These are phyloP conservation scores for Stereum hirsutum DNA, from an alignment of 1,284 basidiomycete genomes.

Conservation along the genomic window DNA sequence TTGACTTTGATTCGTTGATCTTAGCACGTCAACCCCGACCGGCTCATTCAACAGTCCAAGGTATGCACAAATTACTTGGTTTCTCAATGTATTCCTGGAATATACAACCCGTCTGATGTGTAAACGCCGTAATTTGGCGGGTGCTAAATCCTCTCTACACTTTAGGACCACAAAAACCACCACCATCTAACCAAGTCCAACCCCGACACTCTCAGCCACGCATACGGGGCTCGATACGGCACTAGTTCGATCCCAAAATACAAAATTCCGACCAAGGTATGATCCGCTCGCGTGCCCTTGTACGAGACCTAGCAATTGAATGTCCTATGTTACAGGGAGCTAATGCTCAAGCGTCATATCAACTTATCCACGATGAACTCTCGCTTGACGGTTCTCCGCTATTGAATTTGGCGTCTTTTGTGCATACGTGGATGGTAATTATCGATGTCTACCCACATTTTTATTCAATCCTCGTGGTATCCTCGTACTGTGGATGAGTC, in stretches of 20 bases:
- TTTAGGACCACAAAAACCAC: no score
- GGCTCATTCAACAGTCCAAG: conserved; percentile 45
- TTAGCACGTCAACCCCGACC: conserved; percentile 54
- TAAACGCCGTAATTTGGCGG: no score
- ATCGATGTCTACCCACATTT: no score
- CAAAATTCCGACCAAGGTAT: conserved; percentile 47
- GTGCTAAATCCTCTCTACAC: no score
- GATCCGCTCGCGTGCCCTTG: background rate
- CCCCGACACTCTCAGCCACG: conserved; percentile 25
- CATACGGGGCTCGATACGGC: conserved; percentile 60
- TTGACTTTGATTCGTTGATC: background rate
- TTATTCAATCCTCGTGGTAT: no score
- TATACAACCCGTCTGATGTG: conserved; percentile 32
- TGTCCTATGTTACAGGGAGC: conserved; percentile 32
- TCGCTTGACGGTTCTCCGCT: conserved; percentile 70
- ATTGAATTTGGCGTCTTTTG: conserved; percentile 79
- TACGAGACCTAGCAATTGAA: background rate
- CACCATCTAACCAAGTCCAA: conserved; percentile 27
- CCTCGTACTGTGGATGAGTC: no score
- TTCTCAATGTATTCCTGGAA: background rate
- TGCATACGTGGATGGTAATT: conserved; percentile 53
- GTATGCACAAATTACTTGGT: conserved; percentile 20
- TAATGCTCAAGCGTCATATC: conserved; percentile 54
- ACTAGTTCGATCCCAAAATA: conserved; percentile 60
- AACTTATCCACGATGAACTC: conserved; percentile 82